Evolutionary conservation across 345 rosid species (phyloP).

Genomic region (Salix udensis): DNA sequence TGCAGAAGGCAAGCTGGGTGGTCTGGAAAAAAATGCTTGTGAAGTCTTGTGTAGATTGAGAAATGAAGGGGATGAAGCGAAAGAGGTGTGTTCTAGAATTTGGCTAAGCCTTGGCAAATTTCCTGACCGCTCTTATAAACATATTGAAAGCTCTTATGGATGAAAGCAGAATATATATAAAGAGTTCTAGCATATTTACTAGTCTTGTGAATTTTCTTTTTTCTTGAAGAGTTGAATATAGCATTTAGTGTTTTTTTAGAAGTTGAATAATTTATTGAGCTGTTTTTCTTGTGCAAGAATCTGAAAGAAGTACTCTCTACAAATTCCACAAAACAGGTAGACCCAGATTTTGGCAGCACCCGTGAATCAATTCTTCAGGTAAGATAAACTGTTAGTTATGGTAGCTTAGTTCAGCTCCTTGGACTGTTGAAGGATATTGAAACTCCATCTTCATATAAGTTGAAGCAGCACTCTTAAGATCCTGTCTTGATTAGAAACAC

Average conservation of each 20-base stretch:
- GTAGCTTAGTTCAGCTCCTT: neutral
- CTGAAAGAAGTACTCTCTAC: conserved; percentile 55
- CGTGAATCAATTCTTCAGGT: conserved; percentile 83
- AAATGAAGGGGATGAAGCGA: conserved; percentile 57
- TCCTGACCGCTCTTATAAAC: neutral
- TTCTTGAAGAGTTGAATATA: conserved; percentile 1
- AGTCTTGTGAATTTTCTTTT: too few species aligned
- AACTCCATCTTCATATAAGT: too few species aligned
- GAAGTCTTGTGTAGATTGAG: conserved; percentile 66
- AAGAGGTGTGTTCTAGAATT: conserved; percentile 46
- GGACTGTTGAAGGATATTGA: neutral
- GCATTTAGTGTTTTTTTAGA: neutral
- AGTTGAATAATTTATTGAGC: conserved; percentile 16
- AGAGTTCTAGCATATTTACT: too few species aligned
- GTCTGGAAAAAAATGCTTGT: conserved; percentile 59
- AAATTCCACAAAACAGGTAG: conserved; percentile 36
- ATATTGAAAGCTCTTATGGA: neutral
- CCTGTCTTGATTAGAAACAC: too few species aligned
- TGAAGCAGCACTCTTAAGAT: too few species aligned
- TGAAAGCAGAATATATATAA: neutral
- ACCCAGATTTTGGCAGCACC: conserved; percentile 57
- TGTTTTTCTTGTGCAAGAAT: conserved; percentile 34
- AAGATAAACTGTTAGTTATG: conserved; percentile 5
- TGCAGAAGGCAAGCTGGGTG: conserved; percentile 46
- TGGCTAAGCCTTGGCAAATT: neutral